These are phyloP conservation scores for Dissophora globulifera DNA, from an alignment of 192 early-diverging fungal genomes.

Conservation along the genomic window DNA sequence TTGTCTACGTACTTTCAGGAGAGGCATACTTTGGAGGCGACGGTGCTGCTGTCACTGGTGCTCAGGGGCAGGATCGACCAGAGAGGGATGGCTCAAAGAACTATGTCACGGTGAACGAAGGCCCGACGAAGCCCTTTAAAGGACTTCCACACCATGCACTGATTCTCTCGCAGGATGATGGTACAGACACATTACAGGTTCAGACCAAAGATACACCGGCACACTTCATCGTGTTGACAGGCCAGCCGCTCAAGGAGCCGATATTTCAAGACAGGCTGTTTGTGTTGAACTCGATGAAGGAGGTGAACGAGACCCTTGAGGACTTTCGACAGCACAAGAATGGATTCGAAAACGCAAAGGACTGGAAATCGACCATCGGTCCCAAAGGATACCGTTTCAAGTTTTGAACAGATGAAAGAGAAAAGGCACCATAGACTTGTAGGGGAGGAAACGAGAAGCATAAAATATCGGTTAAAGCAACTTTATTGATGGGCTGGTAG, in stretches of 20 bases:
- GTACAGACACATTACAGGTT: conserved; percentile 9
- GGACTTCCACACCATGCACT: conserved; percentile 50
- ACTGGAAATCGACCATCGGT: conserved; percentile 60
- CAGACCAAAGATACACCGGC: conserved; percentile 21
- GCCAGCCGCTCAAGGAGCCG: conserved; percentile 58
- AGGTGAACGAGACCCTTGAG: conserved; percentile 59
- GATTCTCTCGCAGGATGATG: conserved; percentile 20
- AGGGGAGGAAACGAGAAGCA: too few relatives aligned
- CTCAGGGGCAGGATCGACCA: conserved; percentile 44
- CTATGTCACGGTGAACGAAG: conserved; percentile 42
- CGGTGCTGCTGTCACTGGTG: conserved; percentile 48
- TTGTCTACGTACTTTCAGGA: conserved; percentile 72
- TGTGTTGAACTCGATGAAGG: conserved; percentile 67
- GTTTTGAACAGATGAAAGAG: conserved; percentile 11
- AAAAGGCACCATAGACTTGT: neutral
- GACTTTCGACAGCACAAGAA: conserved; percentile 72
- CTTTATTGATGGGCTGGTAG: too few relatives aligned
- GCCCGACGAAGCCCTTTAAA: conserved; percentile 45
- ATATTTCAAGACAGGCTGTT: conserved; percentile 74
- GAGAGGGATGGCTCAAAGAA: conserved; percentile 5
- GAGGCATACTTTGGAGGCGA: conserved; percentile 58
- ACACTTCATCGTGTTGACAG: conserved; percentile 32
- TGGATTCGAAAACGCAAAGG: conserved; percentile 74
- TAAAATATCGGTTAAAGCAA: too few relatives aligned
- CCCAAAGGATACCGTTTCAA: conserved; percentile 43